Evolutionary conservation across 768 basidiomycete genomes (phyloP).

Genomic region (Boletus rufocinnamomeus): DNA sequence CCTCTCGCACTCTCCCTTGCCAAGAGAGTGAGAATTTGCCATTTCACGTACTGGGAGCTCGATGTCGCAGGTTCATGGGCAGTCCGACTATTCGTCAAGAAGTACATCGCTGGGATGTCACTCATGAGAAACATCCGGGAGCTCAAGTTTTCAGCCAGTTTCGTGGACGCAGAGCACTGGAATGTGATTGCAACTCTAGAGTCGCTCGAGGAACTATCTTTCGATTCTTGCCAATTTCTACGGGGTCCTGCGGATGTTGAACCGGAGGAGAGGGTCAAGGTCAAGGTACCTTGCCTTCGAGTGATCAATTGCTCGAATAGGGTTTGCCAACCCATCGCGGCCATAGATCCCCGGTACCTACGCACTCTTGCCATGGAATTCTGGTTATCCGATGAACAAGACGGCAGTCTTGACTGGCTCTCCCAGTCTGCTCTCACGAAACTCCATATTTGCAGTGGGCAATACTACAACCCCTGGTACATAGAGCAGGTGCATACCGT

Average conservation of each 20-base stretch:
- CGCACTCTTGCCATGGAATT: too few relatives aligned
- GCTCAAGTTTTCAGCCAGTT: conserved; percentile 11
- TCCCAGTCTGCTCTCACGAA: conserved; percentile 1
- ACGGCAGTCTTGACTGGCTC: background rate
- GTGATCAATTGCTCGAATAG: background rate
- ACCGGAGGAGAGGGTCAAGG: background rate
- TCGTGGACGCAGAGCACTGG: conserved; percentile 21
- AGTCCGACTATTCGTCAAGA: too few relatives aligned
- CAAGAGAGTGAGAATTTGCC: conserved; percentile 30
- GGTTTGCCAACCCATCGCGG: background rate
- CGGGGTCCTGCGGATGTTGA: background rate
- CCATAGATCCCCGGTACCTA: background rate
- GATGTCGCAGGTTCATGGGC: too few relatives aligned
- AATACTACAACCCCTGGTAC: too few relatives aligned
- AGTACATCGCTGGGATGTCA: conserved; percentile 1
- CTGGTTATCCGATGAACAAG: too few relatives aligned
- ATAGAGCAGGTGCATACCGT: background rate
- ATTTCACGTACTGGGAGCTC: conserved; percentile 7
- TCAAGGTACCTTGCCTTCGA: conserved; percentile 14
- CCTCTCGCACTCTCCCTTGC: conserved; percentile 33
- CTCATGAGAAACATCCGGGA: conserved; percentile 22
- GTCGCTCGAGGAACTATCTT: conserved; percentile 22
- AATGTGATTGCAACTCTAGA: conserved; percentile 8
- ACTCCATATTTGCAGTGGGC: background rate
- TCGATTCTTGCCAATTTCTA: conserved; percentile 3